phyloP scores from a whole-genome alignment of 768 basidiomycete species.

The Auriculariales sp. region DNA sequence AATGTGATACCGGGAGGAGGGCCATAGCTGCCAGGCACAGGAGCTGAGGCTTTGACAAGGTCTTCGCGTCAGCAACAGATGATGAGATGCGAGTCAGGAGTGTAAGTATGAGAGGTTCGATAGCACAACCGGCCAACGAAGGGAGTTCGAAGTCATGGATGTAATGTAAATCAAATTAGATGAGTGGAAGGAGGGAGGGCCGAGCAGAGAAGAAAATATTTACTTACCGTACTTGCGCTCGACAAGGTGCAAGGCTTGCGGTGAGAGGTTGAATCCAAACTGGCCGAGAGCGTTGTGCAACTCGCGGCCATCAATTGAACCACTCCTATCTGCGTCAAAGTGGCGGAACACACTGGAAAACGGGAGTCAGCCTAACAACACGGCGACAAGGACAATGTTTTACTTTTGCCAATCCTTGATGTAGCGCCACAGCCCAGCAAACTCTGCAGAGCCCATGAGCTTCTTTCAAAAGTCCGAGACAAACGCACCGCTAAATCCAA shows the following conservation, averaged over 20 bases:
- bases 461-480: background rate
- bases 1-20: slow-evolving; percentile 55
- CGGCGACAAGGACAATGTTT: slow-evolving; percentile 6
- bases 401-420: slow-evolving; percentile 71
- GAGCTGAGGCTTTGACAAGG: slow-evolving; percentile 41
- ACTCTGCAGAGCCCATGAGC: slow-evolving; percentile 22
- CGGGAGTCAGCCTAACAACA: background rate
- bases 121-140: background rate
- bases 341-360: slow-evolving; percentile 49
- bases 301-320: slow-evolving; percentile 59
- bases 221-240: slow-evolving; percentile 70
- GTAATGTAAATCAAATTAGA: background rate
- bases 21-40: slow-evolving; percentile 11
- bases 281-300: slow-evolving; percentile 52
- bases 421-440: slow-evolving; percentile 68
- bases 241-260: slow-evolving; percentile 47
- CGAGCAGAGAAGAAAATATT: background rate
- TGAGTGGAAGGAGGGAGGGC: background rate
- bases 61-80: slow-evolving; percentile 14
- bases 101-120: background rate
- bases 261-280: slow-evolving; percentile 68
- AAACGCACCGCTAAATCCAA: slow-evolving; percentile 61
- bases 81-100: slow-evolving; percentile 19
- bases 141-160: background rate
- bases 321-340: slow-evolving; percentile 69